phyloP scores from a whole-genome alignment of 192 early-diverging fungal genomes.

The Neocallimastix lanati region DNA sequence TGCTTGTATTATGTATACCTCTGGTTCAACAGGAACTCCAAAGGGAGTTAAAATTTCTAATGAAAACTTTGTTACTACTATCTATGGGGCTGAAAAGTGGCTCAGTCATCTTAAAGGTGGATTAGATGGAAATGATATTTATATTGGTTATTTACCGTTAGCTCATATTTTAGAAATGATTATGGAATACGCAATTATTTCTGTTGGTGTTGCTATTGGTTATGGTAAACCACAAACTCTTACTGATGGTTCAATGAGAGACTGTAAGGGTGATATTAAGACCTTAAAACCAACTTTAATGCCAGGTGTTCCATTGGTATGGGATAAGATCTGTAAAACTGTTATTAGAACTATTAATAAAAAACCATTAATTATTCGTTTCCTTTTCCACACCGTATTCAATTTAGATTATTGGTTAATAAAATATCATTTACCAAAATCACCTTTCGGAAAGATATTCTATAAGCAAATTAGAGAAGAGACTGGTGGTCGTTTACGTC shows the following conservation, averaged over 20 bases:
- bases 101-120: not conserved
- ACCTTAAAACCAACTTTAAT: constrained; percentile 52
- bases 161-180: constrained; percentile 81
- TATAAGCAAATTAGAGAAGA: constrained; percentile 66
- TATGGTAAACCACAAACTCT: constrained; percentile 48
- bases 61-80: constrained; percentile 58
- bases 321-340: constrained; percentile 72
- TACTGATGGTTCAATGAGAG: constrained; percentile 40
- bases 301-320: constrained; percentile 59
- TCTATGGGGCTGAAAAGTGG: constrained; percentile 3
- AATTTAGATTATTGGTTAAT: constrained; percentile 45
- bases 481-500: constrained; percentile 68
- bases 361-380: constrained; percentile 28
- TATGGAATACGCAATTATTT: constrained; percentile 53
- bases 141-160: constrained; percentile 69
- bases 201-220: constrained; percentile 36
- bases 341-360: constrained; percentile 44
- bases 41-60: constrained; percentile 82
- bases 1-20: constrained; percentile 4
- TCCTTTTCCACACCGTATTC: constrained; percentile 57
- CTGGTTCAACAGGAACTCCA: constrained; percentile 25
- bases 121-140: constrained; percentile 15
- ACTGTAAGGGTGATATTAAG: constrained; percentile 48
- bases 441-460: constrained; percentile 50
- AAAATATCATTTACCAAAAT: constrained; percentile 39